phyloP scores from a whole-genome alignment of 1,284 basidiomycete species.

The Rhodotorula sp. region DNA sequence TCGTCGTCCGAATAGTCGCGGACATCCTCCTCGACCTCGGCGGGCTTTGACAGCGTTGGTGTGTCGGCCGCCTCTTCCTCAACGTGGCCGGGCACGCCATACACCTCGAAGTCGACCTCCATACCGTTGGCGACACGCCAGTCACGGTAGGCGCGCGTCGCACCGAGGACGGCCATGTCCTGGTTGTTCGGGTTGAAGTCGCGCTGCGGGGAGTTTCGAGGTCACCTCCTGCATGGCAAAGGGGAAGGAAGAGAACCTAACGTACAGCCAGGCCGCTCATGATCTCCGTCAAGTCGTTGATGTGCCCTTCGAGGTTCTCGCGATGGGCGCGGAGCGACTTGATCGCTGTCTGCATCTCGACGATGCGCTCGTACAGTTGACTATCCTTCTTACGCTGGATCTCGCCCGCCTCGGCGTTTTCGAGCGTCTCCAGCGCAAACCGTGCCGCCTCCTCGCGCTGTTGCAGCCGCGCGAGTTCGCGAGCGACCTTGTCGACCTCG shows the following conservation, averaged over 20 bases:
- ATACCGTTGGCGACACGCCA: slow-evolving; percentile 56
- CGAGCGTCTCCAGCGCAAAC: slow-evolving; percentile 46
- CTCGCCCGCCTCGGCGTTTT: slow-evolving; percentile 45
- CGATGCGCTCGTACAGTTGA: slow-evolving; percentile 72
- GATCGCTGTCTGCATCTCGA: slow-evolving; percentile 72
- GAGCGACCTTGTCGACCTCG: slow-evolving; percentile 60
- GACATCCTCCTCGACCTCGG: slow-evolving; percentile 9
- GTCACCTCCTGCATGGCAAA: not conserved
- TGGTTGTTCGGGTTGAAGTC: slow-evolving; percentile 98
- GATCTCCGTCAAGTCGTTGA: slow-evolving; percentile 79
- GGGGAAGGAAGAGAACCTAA: not conserved
- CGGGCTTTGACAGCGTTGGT: slow-evolving; percentile 18
- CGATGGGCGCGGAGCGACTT: slow-evolving; percentile 73
- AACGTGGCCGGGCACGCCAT: not conserved
- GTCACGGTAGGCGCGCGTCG: slow-evolving; percentile 89
- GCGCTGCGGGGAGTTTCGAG: slow-evolving; percentile 24
- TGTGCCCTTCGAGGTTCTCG: slow-evolving; percentile 69
- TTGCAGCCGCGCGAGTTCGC: slow-evolving; percentile 53
- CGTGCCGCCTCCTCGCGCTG: slow-evolving; percentile 65
- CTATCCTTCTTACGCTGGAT: slow-evolving; percentile 67
- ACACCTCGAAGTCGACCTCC: slow-evolving; percentile 28
- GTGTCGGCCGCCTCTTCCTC: slow-evolving; percentile 8
- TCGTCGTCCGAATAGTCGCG: slow-evolving; percentile 56
- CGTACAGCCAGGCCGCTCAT: slow-evolving; percentile 71
- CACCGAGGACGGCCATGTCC: slow-evolving; percentile 97